A percentile compares a stretch with the other conserved stretches of the same genome.
phyloP scores from a whole-genome alignment of 495 filamentous ascomycete species.

The Pseudomonodictys pantanalensis region DNA sequence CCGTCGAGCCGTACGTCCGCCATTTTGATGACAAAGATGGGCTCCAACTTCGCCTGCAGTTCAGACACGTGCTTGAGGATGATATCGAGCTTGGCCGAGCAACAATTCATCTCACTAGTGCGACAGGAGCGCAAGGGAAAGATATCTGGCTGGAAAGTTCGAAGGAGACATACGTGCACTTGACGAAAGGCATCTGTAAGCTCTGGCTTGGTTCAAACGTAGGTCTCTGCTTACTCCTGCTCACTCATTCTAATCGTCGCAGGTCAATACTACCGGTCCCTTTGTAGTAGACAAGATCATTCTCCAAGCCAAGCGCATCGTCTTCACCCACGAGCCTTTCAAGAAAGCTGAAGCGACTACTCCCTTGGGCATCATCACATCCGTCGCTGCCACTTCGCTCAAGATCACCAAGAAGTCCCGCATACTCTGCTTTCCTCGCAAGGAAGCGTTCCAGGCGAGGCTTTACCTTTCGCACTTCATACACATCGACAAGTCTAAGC shows the following conservation, averaged over 20 bases:
- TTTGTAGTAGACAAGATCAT: constrained; percentile 74
- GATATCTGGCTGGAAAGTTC: constrained; percentile 65
- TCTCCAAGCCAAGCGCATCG: constrained; percentile 64
- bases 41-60: constrained; percentile 66
- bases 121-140: constrained; percentile 47
- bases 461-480: constrained; percentile 55
- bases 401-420: constrained; percentile 46
- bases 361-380: constrained; percentile 37
- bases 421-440: constrained; percentile 53
- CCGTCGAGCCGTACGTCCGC: constrained; percentile 64
- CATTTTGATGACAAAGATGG: constrained; percentile 74
- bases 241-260: not conserved
- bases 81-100: constrained; percentile 64
- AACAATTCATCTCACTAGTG: constrained; percentile 60
- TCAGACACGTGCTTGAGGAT: constrained; percentile 71
- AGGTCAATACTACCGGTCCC: constrained; percentile 67
- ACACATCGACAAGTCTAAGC: constrained; percentile 72
- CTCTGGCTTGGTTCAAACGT: constrained; percentile 53
- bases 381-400: constrained; percentile 39
- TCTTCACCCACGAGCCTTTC: constrained; percentile 60
- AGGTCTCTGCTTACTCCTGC: constrained; percentile 24
- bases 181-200: constrained; percentile 53
- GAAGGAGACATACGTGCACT: constrained; percentile 45
- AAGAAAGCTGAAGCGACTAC: constrained; percentile 34
- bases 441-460: constrained; percentile 50